A percentile compares a stretch with the other conserved stretches of the same genome.
Conservation (phyloP, 2,329 filamentous ascomycete species). For the Gremmenia infestans region DNA sequence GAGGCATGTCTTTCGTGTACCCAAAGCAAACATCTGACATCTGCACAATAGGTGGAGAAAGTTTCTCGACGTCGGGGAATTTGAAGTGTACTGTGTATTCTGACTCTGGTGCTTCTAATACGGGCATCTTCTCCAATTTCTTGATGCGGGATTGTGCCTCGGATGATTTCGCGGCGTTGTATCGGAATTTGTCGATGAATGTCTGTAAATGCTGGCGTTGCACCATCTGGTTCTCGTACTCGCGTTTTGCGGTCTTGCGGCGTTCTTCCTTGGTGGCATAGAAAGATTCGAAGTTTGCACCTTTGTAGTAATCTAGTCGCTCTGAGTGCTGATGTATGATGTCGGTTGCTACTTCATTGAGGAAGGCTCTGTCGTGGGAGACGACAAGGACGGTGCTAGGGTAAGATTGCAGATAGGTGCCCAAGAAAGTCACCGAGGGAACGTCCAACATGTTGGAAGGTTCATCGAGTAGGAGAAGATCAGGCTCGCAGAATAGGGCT, state of each 20-base stretch:
- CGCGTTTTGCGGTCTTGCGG: constrained; percentile 90
- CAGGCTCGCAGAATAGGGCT: constrained; percentile 96
- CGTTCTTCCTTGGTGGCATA: constrained; percentile 97
- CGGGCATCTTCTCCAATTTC: constrained; percentile 95
- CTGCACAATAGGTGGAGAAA: constrained; percentile 95
- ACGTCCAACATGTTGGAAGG: constrained; percentile 99
- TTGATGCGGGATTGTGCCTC: constrained; percentile 99
- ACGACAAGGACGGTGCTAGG: constrained; percentile 94
- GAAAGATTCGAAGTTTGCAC: constrained; percentile 94
- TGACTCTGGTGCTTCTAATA: constrained; percentile 82
- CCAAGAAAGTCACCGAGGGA: constrained; percentile 97
- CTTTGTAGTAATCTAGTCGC: constrained; percentile 96
- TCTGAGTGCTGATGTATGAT: constrained; percentile 98
- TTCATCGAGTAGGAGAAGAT: constrained; percentile 93
- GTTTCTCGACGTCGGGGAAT: constrained; percentile 95
- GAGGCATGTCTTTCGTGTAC: constrained; percentile 71
- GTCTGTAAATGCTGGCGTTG: constrained; percentile 89
- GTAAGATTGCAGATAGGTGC: constrained; percentile 89
- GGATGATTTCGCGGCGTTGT: constrained; percentile 97
- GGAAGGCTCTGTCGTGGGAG: constrained; percentile 96
- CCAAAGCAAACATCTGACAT: constrained; percentile 92
- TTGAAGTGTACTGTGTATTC: constrained; percentile 97
- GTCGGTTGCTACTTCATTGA: constrained; percentile 98
- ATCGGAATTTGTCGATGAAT: constrained; percentile 99
- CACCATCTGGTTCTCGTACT: constrained; percentile 98